Evolutionary conservation across 1,284 basidiomycete genomes (phyloP).

Genomic region (Trichosporon sp.): DNA sequence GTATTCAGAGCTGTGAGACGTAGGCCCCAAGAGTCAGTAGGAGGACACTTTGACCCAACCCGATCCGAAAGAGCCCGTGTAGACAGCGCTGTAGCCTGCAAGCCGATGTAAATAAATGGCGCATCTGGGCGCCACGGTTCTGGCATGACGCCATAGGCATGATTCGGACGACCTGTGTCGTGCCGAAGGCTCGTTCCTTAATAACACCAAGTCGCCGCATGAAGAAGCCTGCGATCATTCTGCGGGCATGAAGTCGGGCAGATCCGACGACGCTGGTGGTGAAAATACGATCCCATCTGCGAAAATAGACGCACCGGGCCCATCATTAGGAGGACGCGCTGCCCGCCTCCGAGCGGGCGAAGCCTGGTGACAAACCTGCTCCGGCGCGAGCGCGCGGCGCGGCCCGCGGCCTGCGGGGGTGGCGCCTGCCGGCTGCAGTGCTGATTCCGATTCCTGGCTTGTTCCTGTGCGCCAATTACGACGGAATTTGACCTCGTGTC

Average conservation of each 20-base stretch:
- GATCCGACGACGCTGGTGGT: not conserved
- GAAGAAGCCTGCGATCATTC: not conserved
- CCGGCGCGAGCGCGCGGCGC: not conserved
- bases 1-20: no score
- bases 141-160: not conserved
- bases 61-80: not conserved
- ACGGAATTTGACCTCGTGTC: not conserved
- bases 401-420: not conserved
- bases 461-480: not conserved
- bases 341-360: not conserved
- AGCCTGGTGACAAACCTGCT: not conserved
- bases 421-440: not conserved
- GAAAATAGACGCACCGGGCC: not conserved
- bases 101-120: not conserved
- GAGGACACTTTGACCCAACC: no score
- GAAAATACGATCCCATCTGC: not conserved
- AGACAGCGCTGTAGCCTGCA: not conserved
- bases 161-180: not conserved
- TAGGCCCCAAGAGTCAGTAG: no score
- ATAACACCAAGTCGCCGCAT: not conserved
- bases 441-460: not conserved
- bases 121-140: no score
- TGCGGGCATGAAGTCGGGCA: no score
- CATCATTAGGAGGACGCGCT: not conserved
- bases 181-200: not conserved